phyloP scores from a whole-genome alignment of 2,329 filamentous ascomycete species.

The Pseudocercospora pini-densiflorae region DNA sequence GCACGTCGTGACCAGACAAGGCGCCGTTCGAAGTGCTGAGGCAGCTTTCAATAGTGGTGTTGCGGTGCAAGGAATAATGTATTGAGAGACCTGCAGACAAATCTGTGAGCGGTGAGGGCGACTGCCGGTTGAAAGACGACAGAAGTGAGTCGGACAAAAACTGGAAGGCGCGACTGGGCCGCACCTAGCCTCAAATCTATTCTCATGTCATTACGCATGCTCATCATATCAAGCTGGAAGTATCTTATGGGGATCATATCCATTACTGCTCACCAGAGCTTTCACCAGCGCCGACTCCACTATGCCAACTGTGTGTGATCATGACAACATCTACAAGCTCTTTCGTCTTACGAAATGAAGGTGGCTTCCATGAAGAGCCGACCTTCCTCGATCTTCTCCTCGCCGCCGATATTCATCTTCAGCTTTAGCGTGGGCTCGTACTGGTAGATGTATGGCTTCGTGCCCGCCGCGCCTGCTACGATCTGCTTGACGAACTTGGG shows the following conservation, averaged over 20 bases:
- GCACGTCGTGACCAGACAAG: not conserved
- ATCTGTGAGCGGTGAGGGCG: too few relatives aligned
- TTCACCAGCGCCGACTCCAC: slow-evolving; percentile 60
- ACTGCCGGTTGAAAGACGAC: not conserved
- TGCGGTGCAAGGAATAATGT: too few relatives aligned
- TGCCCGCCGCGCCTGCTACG: slow-evolving; percentile 84
- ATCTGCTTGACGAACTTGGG: slow-evolving; percentile 95
- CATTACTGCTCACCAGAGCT: slow-evolving; percentile 74
- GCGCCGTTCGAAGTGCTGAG: too few relatives aligned
- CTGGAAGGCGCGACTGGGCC: not conserved
- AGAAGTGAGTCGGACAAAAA: not conserved
- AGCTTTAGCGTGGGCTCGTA: slow-evolving; percentile 75
- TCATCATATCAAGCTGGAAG: slow-evolving; percentile 14
- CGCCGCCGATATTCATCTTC: slow-evolving; percentile 83
- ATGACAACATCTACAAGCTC: slow-evolving; percentile 4
- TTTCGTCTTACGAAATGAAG: slow-evolving; percentile 72
- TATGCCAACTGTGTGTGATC: slow-evolving; percentile 16
- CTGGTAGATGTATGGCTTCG: slow-evolving; percentile 98
- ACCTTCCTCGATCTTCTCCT: slow-evolving; percentile 78
- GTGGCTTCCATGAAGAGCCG: slow-evolving; percentile 85
- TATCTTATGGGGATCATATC: slow-evolving; percentile 56
- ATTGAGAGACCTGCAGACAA: not conserved
- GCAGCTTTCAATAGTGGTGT: too few relatives aligned
- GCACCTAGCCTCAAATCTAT: slow-evolving; percentile 12
- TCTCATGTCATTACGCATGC: slow-evolving; percentile 55